phyloP scores from a whole-genome alignment of 2,329 filamentous ascomycete species.

The Intubia oerlemansii region DNA sequence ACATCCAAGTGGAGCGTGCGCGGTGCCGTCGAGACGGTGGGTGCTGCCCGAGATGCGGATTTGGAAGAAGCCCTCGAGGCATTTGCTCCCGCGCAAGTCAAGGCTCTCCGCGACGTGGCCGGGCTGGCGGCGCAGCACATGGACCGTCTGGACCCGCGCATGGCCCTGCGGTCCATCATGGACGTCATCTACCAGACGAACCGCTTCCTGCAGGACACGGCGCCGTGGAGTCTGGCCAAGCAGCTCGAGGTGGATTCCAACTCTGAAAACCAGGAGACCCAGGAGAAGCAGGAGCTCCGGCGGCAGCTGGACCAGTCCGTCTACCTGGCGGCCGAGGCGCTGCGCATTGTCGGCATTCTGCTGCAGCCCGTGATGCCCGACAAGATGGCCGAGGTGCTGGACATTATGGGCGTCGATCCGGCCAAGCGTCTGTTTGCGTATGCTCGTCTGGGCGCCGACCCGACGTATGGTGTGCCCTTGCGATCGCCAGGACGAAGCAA shows the following conservation, averaged over 20 bases:
- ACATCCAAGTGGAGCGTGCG: constrained; percentile 48
- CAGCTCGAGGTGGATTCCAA: constrained; percentile 50
- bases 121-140: constrained; percentile 30
- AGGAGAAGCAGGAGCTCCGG: constrained; percentile 10
- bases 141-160: constrained; percentile 39
- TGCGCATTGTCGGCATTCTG: constrained; percentile 65
- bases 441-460: constrained; percentile 42
- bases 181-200: constrained; percentile 43
- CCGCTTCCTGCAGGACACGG: constrained; percentile 37
- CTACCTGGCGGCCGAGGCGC: constrained; percentile 50
- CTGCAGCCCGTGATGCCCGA: constrained; percentile 79
- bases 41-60: too few relatives aligned
- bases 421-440: constrained; percentile 40
- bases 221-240: constrained; percentile 45
- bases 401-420: constrained; percentile 50
- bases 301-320: constrained; percentile 35
- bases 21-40: constrained; percentile 27
- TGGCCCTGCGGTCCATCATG: constrained; percentile 44
- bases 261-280: constrained; percentile 14
- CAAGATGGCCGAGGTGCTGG: constrained; percentile 51
- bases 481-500: constrained; percentile 15
- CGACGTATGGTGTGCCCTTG: constrained; percentile 38
- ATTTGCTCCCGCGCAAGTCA: constrained; percentile 1
- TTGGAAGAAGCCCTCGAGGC: background rate
- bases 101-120: constrained; percentile 12